Conservation (phyloP, 768 basidiomycete species). For the Dentipellis sp. region DNA sequence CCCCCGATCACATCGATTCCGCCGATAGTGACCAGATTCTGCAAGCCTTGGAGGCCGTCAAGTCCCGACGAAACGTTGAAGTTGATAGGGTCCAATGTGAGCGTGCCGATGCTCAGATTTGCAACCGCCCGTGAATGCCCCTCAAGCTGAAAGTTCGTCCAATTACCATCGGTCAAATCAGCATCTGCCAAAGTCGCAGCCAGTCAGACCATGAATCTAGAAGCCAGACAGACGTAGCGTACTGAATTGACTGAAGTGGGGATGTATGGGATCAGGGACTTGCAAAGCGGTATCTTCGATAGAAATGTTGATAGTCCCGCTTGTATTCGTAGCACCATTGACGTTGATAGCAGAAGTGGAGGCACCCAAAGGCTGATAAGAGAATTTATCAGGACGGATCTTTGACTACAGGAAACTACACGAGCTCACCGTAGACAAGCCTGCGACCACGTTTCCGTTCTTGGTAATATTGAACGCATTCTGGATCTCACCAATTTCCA, state of each 20-base stretch:
- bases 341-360: slow-evolving; percentile 53
- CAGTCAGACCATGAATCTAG: neutral
- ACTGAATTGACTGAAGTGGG: slow-evolving; percentile 53
- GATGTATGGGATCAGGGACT: slow-evolving; percentile 37
- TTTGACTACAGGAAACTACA: no score
- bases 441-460: slow-evolving; percentile 43
- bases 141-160: slow-evolving; percentile 45
- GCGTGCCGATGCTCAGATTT: slow-evolving; percentile 51
- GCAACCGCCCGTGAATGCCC: slow-evolving; percentile 54
- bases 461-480: slow-evolving; percentile 57
- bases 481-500: slow-evolving; percentile 50
- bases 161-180: slow-evolving; percentile 41
- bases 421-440: slow-evolving; percentile 43
- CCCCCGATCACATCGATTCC: slow-evolving; percentile 62
- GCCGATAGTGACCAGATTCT: slow-evolving; percentile 44
- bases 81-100: slow-evolving; percentile 62
- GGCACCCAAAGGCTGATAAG: slow-evolving; percentile 45
- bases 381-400: neutral
- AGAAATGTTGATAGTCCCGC: slow-evolving; percentile 55
- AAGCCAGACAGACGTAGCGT: slow-evolving; percentile 13
- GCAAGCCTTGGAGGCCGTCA: slow-evolving; percentile 51
- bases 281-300: slow-evolving; percentile 45
- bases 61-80: slow-evolving; percentile 60
- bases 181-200: slow-evolving; percentile 29
- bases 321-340: slow-evolving; percentile 42